These are phyloP conservation scores for Podochytrium sp. DNA, from an alignment of 192 early-diverging fungal genomes.

Conservation along the genomic window DNA sequence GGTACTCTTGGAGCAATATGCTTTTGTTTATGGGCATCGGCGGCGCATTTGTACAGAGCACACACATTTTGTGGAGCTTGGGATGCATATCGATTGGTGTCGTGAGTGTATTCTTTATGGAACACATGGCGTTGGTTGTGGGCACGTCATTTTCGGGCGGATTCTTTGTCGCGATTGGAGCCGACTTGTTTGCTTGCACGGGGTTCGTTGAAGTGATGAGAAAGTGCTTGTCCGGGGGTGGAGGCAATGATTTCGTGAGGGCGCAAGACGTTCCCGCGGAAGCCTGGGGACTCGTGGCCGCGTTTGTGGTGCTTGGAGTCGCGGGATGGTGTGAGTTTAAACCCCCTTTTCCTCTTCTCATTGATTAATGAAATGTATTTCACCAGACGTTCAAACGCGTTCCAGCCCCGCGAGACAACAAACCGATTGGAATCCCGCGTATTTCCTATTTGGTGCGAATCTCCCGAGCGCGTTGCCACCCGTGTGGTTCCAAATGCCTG, in stretches of 20 bases:
- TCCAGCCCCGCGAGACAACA: not conserved
- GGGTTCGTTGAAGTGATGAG: constrained; percentile 22
- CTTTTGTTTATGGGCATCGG: constrained; percentile 30
- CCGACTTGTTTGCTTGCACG: constrained; percentile 31
- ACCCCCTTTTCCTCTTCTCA: not conserved
- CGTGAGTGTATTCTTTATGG: constrained; percentile 31
- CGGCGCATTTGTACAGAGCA: not conserved
- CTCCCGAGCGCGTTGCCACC: constrained; percentile 13
- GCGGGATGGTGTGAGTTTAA: constrained; percentile 32
- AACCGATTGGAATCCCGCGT: constrained; percentile 36
- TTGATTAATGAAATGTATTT: not conserved
- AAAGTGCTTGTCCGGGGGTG: not conserved
- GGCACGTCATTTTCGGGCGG: constrained; percentile 19
- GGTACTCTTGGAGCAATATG: constrained; percentile 14
- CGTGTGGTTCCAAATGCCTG: constrained; percentile 15
- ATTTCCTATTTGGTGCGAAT: constrained; percentile 27
- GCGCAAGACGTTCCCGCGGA: constrained; percentile 10
- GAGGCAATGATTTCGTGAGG: not conserved
- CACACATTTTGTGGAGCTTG: constrained; percentile 23
- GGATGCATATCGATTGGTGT: not conserved
- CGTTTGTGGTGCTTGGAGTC: constrained; percentile 20
- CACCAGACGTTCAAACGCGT: constrained; percentile 27
- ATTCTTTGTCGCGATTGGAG: constrained; percentile 22
- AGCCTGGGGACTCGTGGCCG: constrained; percentile 30
- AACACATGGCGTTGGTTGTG: constrained; percentile 32